Conservation (phyloP, 495 filamentous ascomycete species). For the Hypoxylon crocopeplum region DNA sequence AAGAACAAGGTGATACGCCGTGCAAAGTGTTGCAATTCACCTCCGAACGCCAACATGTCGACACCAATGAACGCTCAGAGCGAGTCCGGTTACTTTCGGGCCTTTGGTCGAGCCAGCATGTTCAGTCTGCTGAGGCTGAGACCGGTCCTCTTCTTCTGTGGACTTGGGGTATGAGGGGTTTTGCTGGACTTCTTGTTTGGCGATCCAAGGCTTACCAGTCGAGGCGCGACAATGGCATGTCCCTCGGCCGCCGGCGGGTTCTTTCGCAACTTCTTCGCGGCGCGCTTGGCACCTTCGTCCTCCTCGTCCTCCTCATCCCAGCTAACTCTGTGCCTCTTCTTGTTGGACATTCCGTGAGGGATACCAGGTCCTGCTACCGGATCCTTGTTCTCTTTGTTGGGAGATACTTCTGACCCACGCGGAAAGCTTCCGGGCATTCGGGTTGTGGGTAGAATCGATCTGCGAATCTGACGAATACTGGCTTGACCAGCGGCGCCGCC, state of each 20-base stretch:
- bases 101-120: conserved; percentile 61
- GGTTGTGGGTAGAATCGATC: conserved; percentile 52
- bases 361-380: conserved; percentile 48
- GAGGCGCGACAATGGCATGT: conserved; percentile 50
- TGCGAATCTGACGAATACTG: conserved; percentile 63
- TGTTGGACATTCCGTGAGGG: conserved; percentile 74
- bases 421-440: conserved; percentile 61
- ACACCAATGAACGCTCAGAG: not conserved
- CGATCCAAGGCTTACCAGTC: conserved; percentile 35
- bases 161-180: conserved; percentile 42
- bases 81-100: conserved; percentile 45
- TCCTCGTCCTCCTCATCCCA: conserved; percentile 59
- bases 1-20: not conserved
- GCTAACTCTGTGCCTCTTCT: conserved; percentile 69
- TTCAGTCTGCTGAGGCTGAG: conserved; percentile 58
- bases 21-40: conserved; percentile 5
- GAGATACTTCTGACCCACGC: conserved; percentile 10
- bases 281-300: conserved; percentile 48
- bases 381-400: conserved; percentile 58
- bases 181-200: conserved; percentile 38
- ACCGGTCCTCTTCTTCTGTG: conserved; percentile 55
- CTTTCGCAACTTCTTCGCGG: conserved; percentile 53
- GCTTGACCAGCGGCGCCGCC: conserved; percentile 58
- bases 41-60: not conserved
- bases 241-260: conserved; percentile 56